Evolutionary conservation across 2,329 filamentous ascomycete species (phyloP).

Genomic region (Trichophyton verrucosum): DNA sequence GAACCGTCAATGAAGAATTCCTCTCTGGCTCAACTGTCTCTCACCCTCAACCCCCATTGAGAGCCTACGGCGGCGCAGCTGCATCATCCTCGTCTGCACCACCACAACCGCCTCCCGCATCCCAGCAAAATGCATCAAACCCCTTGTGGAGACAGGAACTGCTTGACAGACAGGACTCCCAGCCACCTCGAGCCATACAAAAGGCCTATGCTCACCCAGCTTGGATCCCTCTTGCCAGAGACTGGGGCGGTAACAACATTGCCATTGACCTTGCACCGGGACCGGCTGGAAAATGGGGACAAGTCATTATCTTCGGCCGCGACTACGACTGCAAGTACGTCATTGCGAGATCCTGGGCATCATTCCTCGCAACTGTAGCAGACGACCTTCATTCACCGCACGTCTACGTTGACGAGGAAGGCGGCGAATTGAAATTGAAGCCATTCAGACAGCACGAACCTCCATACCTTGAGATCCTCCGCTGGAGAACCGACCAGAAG

Average conservation of each 20-base stretch:
- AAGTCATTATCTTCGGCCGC: constrained; percentile 89
- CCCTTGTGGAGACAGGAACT: constrained; percentile 75
- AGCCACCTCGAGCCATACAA: constrained; percentile 75
- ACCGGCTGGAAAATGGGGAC: constrained; percentile 82
- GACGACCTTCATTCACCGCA: constrained; percentile 86
- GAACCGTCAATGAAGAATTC: constrained; percentile 81
- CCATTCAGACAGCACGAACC: constrained; percentile 88
- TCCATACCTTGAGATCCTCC: constrained; percentile 82
- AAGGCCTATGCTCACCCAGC: constrained; percentile 86
- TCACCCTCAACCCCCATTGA: constrained; percentile 53
- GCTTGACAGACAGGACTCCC: constrained; percentile 69
- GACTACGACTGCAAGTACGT: constrained; percentile 99
- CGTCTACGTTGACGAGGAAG: constrained; percentile 86
- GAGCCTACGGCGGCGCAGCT: constrained; percentile 61
- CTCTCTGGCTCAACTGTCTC: constrained; percentile 46
- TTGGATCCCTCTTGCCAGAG: constrained; percentile 91
- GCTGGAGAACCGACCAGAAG: constrained; percentile 94
- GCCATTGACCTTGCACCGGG: constrained; percentile 87
- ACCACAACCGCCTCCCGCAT: constrained; percentile 26
- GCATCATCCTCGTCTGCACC: constrained; percentile 48
- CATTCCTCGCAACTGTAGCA: constrained; percentile 72
- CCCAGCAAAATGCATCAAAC: constrained; percentile 40
- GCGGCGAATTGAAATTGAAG: constrained; percentile 75
- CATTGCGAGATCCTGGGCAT: constrained; percentile 78
- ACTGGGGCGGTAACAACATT: constrained; percentile 98